Evolutionary conservation across 257 asterid genomes (phyloP), one percentile per base, ranked within the genome.

Genomic region (Rauvolfia tetraphylla): DNA sequence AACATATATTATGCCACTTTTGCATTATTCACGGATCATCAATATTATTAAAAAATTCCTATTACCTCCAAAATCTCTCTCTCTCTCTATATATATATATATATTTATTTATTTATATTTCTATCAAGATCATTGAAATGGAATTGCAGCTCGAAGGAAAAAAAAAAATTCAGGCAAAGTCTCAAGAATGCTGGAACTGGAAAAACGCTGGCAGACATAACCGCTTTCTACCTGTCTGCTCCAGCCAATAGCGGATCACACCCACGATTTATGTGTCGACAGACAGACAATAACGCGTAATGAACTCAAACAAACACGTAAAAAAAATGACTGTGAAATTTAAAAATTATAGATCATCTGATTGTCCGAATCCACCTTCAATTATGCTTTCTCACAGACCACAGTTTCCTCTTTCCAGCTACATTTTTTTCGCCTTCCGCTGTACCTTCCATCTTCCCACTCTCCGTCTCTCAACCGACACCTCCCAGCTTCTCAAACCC

Each of bases 401-500:
- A 36, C 48, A 46, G 27, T 41, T 27, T 34, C 49, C 44, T 22
- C 2, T 61, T 18, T 57, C 18, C 63, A 58, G 75, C 74, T 59
- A 70, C 71, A 1, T 62, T 51, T 48, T 57, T 73, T 59, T 49
- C 78, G 25, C 68, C 44, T 68, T 68, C 31, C 71, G 54, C 42
- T 54, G 41, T 39, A 5, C 73, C 39, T 49, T 65, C 72, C 27
- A 49, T 14, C 58, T n/a, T 75, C 18, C 42, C 70, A 44, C 75
- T 54, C 33, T 15, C 75, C 20, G 6, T 4, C 31, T 63, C 41
- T 49, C 76, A 83, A 82, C 86, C 86, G 86, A 82, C 83, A 79
- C 79, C 70, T 46, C 25, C 25, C 22, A 46, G 11, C 0, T 23
- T 54, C 73, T 61, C 38, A 66, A 7, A 71, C 39, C 61, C 75